Percentiles rank a stretch among this genome's conserved stretches.
phyloP scores from a whole-genome alignment of 352 stramenopile species.

The Plasmopara halstedii region DNA sequence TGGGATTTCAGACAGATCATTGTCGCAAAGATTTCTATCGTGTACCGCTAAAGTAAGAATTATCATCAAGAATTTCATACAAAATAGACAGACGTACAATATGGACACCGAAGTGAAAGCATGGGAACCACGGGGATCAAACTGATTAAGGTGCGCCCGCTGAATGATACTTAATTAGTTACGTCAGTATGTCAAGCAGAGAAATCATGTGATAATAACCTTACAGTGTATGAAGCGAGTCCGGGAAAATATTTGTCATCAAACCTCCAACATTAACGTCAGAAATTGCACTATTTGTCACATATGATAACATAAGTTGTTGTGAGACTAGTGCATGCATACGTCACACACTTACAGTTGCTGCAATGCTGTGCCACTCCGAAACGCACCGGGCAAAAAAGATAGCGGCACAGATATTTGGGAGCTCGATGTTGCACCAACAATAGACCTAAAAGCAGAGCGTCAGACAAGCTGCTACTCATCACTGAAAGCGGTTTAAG shows the following conservation, averaged over 20 bases:
- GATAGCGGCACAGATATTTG: slow-evolving; percentile 45
- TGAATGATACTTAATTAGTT: slow-evolving; percentile 45
- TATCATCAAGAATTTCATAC: too few relatives aligned
- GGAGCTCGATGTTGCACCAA: slow-evolving; percentile 40
- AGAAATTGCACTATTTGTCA: slow-evolving; percentile 43
- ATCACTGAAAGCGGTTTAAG: background rate
- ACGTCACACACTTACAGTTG: slow-evolving; percentile 31
- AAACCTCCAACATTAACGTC: slow-evolving; percentile 58
- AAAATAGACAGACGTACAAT: slow-evolving; percentile 34
- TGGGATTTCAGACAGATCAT: slow-evolving; percentile 53
- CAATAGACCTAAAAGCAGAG: slow-evolving; percentile 36
- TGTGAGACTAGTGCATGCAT: too few relatives aligned
- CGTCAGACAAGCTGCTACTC: slow-evolving; percentile 4
- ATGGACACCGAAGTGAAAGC: slow-evolving; percentile 36
- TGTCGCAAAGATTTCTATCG: slow-evolving; percentile 56
- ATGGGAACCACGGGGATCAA: slow-evolving; percentile 42
- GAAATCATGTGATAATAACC: slow-evolving; percentile 3
- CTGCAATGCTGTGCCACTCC: slow-evolving; percentile 32
- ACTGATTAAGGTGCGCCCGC: slow-evolving; percentile 44
- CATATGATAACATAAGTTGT: too few relatives aligned
- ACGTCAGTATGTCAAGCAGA: background rate
- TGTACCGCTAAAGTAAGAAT: too few relatives aligned
- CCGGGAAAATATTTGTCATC: slow-evolving; percentile 55
- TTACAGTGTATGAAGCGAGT: slow-evolving; percentile 48
- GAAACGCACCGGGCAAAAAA: slow-evolving; percentile 46